A percentile compares a stretch with the other conserved stretches of the same genome.
These are phyloP conservation scores for Flagelloscypha sp. DNA, from an alignment of 768 basidiomycete species.

Conservation along the genomic window DNA sequence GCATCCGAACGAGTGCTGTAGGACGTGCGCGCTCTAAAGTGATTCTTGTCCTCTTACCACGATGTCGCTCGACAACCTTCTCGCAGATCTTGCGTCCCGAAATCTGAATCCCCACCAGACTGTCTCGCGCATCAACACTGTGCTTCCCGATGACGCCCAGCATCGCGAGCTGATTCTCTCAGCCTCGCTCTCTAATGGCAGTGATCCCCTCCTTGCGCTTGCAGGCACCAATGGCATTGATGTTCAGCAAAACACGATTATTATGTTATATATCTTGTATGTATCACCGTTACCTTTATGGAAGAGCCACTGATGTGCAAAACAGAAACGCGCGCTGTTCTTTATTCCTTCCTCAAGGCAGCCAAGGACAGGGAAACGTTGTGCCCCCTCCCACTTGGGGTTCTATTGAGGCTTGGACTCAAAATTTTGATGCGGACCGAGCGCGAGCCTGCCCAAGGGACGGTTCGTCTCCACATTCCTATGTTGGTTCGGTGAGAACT, in stretches of 20 bases:
- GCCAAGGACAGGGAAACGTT: not conserved
- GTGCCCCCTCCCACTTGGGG: conserved; percentile 2
- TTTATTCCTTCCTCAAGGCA: not conserved
- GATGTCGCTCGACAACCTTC: too few species aligned
- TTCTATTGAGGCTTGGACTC: conserved; percentile 2
- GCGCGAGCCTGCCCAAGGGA: conserved; percentile 26
- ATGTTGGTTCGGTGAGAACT: conserved; percentile 5
- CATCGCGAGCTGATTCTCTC: conserved; percentile 51
- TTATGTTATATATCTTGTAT: conserved; percentile 66
- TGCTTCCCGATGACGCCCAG: too few species aligned
- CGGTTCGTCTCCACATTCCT: conserved; percentile 43
- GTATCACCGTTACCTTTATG: conserved; percentile 17
- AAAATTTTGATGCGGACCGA: not conserved
- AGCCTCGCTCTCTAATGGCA: conserved; percentile 44
- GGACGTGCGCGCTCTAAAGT: too few species aligned
- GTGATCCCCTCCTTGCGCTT: conserved; percentile 60
- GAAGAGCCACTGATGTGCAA: too few species aligned
- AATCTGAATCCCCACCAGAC: too few species aligned
- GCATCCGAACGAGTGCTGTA: too few species aligned
- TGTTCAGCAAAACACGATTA: conserved; percentile 49
- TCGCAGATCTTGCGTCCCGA: too few species aligned
- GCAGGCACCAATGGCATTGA: too few species aligned
- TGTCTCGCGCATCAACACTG: too few species aligned
- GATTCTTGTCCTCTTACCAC: too few species aligned
- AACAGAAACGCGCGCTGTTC: not conserved